phyloP scores from a whole-genome alignment of 208 protist genomes.

The Wallacemonas sp. region DNA sequence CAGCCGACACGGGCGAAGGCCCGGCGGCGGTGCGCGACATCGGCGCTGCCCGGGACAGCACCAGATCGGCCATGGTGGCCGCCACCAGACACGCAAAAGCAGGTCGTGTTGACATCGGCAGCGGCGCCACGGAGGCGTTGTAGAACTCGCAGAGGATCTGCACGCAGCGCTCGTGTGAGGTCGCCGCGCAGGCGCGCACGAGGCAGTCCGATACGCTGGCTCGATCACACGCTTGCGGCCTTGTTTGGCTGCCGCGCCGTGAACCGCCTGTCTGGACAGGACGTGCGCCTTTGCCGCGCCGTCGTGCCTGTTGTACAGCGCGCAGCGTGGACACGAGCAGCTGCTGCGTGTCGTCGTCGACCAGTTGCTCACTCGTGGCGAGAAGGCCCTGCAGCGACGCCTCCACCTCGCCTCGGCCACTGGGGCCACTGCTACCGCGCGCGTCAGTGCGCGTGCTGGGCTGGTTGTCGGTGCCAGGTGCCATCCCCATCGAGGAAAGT shows the following conservation, averaged over 20 bases:
- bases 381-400: constrained; percentile 23
- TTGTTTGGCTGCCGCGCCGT: background rate
- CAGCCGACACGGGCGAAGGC: too few species aligned
- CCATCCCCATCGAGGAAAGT: too few species aligned
- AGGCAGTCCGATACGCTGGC: constrained; percentile 5
- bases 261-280: background rate
- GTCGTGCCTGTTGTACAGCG: constrained; percentile 18
- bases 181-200: constrained; percentile 2
- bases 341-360: constrained; percentile 1
- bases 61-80: constrained; percentile 43
- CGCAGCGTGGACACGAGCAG: constrained; percentile 14
- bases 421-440: too few species aligned
- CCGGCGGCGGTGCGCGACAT: too few species aligned
- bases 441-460: too few species aligned
- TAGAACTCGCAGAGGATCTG: background rate
- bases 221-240: background rate
- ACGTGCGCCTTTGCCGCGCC: background rate
- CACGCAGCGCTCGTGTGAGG: background rate
- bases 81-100: constrained; percentile 30
- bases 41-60: too few species aligned
- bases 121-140: background rate
- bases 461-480: too few species aligned
- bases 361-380: constrained; percentile 26
- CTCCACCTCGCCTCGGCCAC: constrained; percentile 13
- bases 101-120: background rate